These are phyloP conservation scores for Penicillium diatomitis DNA, from an alignment of 495 filamentous ascomycete genomes.

Conservation along the genomic window DNA sequence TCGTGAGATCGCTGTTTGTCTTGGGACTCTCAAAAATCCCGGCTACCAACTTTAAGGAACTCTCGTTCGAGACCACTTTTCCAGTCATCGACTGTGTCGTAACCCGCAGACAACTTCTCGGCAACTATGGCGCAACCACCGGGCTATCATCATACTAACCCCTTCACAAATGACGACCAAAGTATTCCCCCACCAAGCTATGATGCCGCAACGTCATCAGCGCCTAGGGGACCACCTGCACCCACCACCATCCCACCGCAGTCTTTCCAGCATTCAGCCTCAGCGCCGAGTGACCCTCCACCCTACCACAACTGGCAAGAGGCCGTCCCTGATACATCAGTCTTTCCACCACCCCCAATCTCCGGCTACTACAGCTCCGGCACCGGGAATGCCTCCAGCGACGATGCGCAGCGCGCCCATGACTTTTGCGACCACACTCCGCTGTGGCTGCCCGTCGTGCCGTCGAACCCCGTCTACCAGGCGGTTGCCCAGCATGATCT, in stretches of 20 bases:
- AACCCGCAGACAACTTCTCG: too few species aligned
- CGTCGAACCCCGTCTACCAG: conserved; percentile 29
- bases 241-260: not conserved
- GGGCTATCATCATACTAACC: too few species aligned
- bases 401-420: conserved; percentile 63
- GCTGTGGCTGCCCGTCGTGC: conserved; percentile 46
- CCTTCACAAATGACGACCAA: too few species aligned
- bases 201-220: not conserved
- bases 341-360: conserved; percentile 73
- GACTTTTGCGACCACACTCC: conserved; percentile 59
- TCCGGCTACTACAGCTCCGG: conserved; percentile 58
- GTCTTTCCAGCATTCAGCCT: not conserved
- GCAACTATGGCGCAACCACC: too few species aligned
- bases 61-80: too few species aligned
- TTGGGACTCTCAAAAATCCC: too few species aligned
- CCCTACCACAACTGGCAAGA: conserved; percentile 73
- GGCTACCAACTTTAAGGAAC: too few species aligned
- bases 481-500: conserved; percentile 35
- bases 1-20: too few species aligned
- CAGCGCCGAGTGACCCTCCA: conserved; percentile 32
- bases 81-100: too few species aligned
- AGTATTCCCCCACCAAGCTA: too few species aligned
- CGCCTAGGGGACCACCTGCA: conserved; percentile 2
- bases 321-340: conserved; percentile 66
- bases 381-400: conserved; percentile 62